Percentiles rank a stretch among this genome's conserved stretches.
Evolutionary conservation across 306 rosid genomes (phyloP).

Genomic region (Sechiopsis laciniata): DNA sequence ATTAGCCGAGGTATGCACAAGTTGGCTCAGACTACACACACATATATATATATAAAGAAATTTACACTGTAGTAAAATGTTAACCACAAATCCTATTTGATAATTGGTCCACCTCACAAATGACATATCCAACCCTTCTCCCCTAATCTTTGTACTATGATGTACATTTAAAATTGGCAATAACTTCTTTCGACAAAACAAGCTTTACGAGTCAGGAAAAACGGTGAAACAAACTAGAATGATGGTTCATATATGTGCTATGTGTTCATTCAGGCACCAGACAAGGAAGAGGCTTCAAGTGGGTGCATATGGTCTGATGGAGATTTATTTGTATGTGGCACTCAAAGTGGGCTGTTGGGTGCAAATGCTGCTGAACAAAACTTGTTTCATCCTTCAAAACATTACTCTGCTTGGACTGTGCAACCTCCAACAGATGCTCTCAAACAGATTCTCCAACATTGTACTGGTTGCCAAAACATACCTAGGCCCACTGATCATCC

Average conservation of each 20-base stretch:
- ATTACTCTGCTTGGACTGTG: conserved; percentile 57
- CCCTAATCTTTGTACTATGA: not conserved
- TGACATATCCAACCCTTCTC: not conserved
- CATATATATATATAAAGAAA: too few species aligned
- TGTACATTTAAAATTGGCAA: not conserved
- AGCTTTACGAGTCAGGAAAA: not conserved
- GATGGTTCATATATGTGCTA: not conserved
- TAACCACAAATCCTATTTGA: not conserved
- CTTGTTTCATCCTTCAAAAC: conserved; percentile 59
- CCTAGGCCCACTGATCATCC: conserved; percentile 53
- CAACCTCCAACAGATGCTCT: conserved; percentile 56
- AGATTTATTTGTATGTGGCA: conserved; percentile 55
- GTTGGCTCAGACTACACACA: too few species aligned
- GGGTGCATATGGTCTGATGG: conserved; percentile 81
- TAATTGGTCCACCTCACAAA: not conserved
- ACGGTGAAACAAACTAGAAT: not conserved
- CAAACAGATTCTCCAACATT: conserved; percentile 60
- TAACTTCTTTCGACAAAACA: not conserved
- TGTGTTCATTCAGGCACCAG: conserved; percentile 52
- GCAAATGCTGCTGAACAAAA: conserved; percentile 6
- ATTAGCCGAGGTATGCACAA: too few species aligned
- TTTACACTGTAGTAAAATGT: not conserved
- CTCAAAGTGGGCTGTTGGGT: conserved; percentile 51
- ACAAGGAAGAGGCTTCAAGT: conserved; percentile 47
- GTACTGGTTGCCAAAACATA: conserved; percentile 67